These are phyloP conservation scores for Tremellales sp. DNA, from an alignment of 1,284 basidiomycete species.

Conservation along the genomic window DNA sequence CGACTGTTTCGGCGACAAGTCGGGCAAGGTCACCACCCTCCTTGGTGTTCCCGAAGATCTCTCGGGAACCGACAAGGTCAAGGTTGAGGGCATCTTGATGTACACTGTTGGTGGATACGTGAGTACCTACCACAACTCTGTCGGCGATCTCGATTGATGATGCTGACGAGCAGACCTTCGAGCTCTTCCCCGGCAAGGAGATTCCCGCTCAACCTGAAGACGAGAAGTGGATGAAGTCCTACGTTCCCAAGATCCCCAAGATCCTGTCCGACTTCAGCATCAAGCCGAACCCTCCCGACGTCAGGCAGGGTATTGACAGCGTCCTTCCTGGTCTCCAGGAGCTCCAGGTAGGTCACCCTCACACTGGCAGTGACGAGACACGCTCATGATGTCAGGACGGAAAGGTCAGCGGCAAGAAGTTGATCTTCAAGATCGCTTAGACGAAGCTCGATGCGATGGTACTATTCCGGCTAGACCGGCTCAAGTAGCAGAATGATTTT, in stretches of 20 bases:
- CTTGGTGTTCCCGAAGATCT: constrained; percentile 14
- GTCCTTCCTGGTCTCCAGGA: constrained; percentile 24
- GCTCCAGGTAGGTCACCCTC: constrained; percentile 17
- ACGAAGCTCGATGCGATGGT: too few relatives aligned
- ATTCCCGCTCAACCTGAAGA: neutral
- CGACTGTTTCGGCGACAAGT: constrained; percentile 18
- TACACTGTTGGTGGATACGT: constrained; percentile 34
- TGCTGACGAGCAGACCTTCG: constrained; percentile 7
- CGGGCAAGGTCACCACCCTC: constrained; percentile 25
- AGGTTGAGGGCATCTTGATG: constrained; percentile 29
- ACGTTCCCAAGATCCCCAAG: neutral
- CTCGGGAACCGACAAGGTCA: constrained; percentile 20
- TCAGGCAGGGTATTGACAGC: constrained; percentile 25
- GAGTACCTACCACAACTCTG: constrained; percentile 4
- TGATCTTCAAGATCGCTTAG: constrained; percentile 1
- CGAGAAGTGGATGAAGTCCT: neutral
- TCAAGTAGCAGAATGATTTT: too few relatives aligned
- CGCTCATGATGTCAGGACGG: neutral
- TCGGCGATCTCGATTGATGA: neutral
- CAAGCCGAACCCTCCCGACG: constrained; percentile 26
- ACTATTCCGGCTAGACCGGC: too few relatives aligned
- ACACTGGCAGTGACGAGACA: neutral
- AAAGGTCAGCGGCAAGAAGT: neutral
- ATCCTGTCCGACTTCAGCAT: constrained; percentile 13
- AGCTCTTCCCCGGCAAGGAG: neutral